These are phyloP conservation scores for Sporobolomyces phaffii DNA, from an alignment of 768 basidiomycete genomes.

Conservation along the genomic window DNA sequence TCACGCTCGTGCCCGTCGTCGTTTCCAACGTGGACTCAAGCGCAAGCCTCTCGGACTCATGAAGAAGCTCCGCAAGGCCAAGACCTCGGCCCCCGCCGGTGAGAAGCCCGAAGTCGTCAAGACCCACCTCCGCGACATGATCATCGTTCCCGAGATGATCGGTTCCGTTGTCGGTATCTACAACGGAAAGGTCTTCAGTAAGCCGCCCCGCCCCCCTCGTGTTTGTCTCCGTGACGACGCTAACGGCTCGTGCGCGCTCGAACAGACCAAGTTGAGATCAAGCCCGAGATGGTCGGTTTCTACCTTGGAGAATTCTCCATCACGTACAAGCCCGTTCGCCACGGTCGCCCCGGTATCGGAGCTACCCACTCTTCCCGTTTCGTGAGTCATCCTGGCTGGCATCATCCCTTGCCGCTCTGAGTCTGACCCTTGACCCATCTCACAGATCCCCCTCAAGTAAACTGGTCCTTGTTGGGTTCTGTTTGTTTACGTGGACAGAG, in stretches of 20 bases:
- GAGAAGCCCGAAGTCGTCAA: conserved; percentile 98
- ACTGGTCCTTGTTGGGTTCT: background rate
- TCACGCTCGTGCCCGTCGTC: conserved; percentile 94
- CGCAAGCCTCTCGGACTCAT: conserved; percentile 97
- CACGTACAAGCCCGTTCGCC: conserved; percentile 76
- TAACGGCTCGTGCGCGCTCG: background rate
- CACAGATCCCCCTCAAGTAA: conserved; percentile 36
- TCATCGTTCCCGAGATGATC: conserved; percentile 99
- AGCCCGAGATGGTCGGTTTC: conserved; percentile 99
- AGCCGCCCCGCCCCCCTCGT: background rate
- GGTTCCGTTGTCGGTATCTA: conserved; percentile 96
- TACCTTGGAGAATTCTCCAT: conserved; percentile 78
- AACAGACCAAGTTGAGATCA: conserved; percentile 77
- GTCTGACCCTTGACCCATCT: too few relatives aligned
- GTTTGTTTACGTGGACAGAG: background rate
- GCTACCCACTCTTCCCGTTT: conserved; percentile 73
- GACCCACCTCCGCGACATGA: conserved; percentile 97
- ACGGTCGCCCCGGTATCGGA: conserved; percentile 97
- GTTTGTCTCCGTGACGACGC: background rate
- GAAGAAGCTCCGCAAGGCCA: conserved; percentile 98
- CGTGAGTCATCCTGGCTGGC: conserved; percentile 56
- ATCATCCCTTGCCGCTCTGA: too few relatives aligned
- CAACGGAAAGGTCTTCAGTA: conserved; percentile 74
- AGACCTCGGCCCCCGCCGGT: conserved; percentile 98
- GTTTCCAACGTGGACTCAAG: conserved; percentile 98